A percentile compares a stretch with the other conserved stretches of the same genome.
Conservation (phyloP, 176 grass and related monocot genomes). For the Musa schizocarpa region DNA sequence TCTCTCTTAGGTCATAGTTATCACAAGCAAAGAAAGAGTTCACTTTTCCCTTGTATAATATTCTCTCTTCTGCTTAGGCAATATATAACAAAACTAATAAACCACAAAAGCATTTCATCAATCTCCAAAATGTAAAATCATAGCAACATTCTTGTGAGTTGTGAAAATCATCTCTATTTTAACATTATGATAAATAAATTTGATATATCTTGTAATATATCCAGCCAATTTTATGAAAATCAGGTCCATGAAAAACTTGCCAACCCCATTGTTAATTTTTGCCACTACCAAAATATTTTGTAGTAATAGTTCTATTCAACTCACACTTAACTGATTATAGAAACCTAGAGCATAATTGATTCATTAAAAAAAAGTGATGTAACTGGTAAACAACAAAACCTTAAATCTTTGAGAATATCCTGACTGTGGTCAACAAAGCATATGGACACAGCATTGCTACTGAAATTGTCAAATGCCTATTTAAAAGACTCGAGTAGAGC, state of each 20-base stretch:
- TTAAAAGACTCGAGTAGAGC: no score
- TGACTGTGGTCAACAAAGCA: not conserved
- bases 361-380: not conserved
- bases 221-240: not conserved
- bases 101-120: not conserved
- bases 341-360: not conserved
- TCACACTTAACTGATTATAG: not conserved
- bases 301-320: not conserved
- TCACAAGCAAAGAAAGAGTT: no score
- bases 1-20: no score
- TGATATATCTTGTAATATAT: no score
- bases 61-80: not conserved
- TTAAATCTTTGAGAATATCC: not conserved
- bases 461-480: no score
- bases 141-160: no score
- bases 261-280: not conserved
- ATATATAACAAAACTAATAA: not conserved
- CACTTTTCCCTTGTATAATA: no score
- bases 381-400: no score
- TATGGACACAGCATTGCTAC: no score
- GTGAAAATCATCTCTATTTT: no score
- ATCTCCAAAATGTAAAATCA: not conserved
- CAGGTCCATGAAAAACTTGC: not conserved
- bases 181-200: no score
- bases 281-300: not conserved